These are phyloP conservation scores for Cantharellus anzutake DNA, from an alignment of 768 basidiomycete genomes.

Conservation along the genomic window DNA sequence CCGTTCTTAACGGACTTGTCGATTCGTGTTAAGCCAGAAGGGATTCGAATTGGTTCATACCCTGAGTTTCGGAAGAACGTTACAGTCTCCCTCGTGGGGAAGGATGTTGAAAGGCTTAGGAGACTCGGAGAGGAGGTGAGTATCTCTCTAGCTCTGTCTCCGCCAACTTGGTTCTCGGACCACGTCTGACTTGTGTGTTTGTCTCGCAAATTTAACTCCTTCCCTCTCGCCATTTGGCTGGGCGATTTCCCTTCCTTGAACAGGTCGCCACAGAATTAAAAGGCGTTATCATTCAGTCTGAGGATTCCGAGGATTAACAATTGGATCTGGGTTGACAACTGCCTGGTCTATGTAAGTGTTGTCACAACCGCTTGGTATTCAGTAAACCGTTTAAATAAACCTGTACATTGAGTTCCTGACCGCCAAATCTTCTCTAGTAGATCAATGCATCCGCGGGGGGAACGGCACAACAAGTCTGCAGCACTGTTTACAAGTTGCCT, in stretches of 20 bases:
- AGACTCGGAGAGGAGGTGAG: constrained; percentile 20
- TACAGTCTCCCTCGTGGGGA: constrained; percentile 45
- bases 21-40: constrained; percentile 48
- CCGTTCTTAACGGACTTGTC: constrained; percentile 72
- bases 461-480: too few relatives aligned
- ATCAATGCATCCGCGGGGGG: too few relatives aligned
- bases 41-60: constrained; percentile 70
- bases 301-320: neutral
- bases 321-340: neutral
- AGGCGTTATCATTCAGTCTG: neutral
- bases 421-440: too few relatives aligned
- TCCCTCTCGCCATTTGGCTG: neutral
- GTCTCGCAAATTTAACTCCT: neutral
- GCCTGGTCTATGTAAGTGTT: too few relatives aligned
- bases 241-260: neutral
- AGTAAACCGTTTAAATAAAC: too few relatives aligned
- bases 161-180: neutral
- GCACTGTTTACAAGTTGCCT: too few relatives aligned
- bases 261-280: neutral
- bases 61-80: constrained; percentile 41
- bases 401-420: too few relatives aligned
- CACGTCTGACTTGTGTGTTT: neutral
- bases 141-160: neutral
- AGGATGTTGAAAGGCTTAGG: constrained; percentile 19
- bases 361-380: too few relatives aligned